These are phyloP conservation scores for Beta corolliflora DNA, from an alignment of 179 eudicot genomes.

Conservation along the genomic window DNA sequence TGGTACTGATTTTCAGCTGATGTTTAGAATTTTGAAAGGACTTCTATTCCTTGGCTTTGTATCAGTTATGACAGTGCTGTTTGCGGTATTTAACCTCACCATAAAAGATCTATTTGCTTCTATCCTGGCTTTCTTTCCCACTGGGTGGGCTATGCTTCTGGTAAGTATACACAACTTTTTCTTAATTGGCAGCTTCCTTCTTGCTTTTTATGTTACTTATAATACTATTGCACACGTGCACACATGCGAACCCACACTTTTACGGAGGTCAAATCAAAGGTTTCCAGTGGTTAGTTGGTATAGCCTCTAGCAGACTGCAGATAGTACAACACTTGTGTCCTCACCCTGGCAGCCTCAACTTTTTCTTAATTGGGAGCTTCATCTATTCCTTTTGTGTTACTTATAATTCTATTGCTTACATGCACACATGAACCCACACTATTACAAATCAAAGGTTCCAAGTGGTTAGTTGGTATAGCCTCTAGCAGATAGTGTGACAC, in stretches of 20 bases:
- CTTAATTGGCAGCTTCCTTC: neutral
- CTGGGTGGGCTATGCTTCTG: slow-evolving; percentile 92
- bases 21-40: slow-evolving; percentile 92
- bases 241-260: neutral
- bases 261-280: neutral
- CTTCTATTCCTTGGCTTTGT: slow-evolving; percentile 84
- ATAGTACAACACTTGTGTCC: neutral
- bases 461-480: neutral
- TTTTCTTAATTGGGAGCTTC: too few species aligned
- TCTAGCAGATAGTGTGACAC: neutral
- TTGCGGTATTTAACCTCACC: slow-evolving; percentile 68
- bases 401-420: too few species aligned
- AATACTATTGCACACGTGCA: neutral
- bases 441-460: neutral
- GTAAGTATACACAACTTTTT: slow-evolving; percentile 44
- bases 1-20: slow-evolving; percentile 96
- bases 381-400: too few species aligned
- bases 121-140: slow-evolving; percentile 82
- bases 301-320: neutral
- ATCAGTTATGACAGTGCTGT: slow-evolving; percentile 80
- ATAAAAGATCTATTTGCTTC: slow-evolving; percentile 74
- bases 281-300: neutral
- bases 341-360: too few species aligned
- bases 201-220: neutral
- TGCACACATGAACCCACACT: too few species aligned